These are phyloP conservation scores for Debaryomyces castellii DNA, from an alignment of 805 yeast species.

Conservation along the genomic window DNA sequence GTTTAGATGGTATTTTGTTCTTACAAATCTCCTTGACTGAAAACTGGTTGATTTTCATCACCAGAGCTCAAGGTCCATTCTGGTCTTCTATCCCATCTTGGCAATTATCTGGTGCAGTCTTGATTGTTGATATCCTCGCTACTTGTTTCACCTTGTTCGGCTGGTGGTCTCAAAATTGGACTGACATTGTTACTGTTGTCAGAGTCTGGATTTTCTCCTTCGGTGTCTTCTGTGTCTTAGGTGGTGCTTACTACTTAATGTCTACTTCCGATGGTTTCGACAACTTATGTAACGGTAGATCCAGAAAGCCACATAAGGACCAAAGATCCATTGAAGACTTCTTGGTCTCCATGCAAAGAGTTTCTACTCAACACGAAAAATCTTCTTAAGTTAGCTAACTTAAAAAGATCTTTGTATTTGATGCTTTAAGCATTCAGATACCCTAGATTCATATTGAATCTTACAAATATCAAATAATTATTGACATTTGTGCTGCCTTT, in stretches of 20 bases:
- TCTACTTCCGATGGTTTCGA: slow-evolving; percentile 77
- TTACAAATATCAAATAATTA: slow-evolving; percentile 1
- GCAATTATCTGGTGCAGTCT: slow-evolving; percentile 95
- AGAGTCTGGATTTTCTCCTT: slow-evolving; percentile 94
- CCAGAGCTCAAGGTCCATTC: slow-evolving; percentile 98
- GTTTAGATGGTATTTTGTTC: slow-evolving; percentile 89
- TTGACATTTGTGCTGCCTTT: slow-evolving; percentile 8
- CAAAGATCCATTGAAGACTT: slow-evolving; percentile 78
- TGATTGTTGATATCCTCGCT: slow-evolving; percentile 85
- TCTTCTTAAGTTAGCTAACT: slow-evolving; percentile 52
- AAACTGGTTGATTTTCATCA: slow-evolving; percentile 95
- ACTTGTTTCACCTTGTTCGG: slow-evolving; percentile 92
- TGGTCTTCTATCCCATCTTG: slow-evolving; percentile 96
- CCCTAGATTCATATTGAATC: not conserved
- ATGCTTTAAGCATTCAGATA: slow-evolving; percentile 3
- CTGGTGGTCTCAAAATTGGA: slow-evolving; percentile 98
- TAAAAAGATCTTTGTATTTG: not conserved
- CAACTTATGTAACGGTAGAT: slow-evolving; percentile 81
- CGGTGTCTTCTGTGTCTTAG: slow-evolving; percentile 95
- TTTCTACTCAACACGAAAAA: slow-evolving; percentile 86
- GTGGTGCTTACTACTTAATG: slow-evolving; percentile 96
- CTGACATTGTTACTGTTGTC: slow-evolving; percentile 91
- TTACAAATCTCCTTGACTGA: slow-evolving; percentile 92
- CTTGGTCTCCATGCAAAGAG: slow-evolving; percentile 85
- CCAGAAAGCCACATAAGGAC: slow-evolving; percentile 49